These are phyloP conservation scores for Gyrodon tennesseensis DNA, from an alignment of 1,284 basidiomycete species.

Conservation along the genomic window DNA sequence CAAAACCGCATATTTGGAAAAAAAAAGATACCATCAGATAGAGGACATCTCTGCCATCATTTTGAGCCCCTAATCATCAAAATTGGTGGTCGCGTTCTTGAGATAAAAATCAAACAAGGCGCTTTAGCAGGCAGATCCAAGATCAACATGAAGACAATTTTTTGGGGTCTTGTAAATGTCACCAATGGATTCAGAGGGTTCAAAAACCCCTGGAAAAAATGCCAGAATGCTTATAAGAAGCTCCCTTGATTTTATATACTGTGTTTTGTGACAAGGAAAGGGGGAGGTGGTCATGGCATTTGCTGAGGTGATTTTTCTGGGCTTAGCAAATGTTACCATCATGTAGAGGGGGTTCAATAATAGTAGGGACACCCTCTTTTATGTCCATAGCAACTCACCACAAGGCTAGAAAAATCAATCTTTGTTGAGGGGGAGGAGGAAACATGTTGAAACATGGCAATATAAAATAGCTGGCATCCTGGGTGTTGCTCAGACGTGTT, in stretches of 20 bases:
- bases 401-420: background rate
- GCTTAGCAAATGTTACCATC: background rate
- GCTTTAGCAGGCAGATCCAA: background rate
- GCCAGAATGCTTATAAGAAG: too few relatives aligned
- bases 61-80: background rate
- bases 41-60: background rate
- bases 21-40: background rate
- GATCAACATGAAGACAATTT: too few relatives aligned
- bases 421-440: background rate
- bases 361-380: background rate
- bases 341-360: background rate
- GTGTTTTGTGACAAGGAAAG: background rate
- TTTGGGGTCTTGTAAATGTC: too few relatives aligned
- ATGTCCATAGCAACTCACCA: background rate
- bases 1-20: too few relatives aligned
- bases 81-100: background rate
- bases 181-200: too few relatives aligned
- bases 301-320: background rate
- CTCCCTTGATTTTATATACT: background rate
- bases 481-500: background rate
- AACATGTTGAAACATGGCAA: background rate
- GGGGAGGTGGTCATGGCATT: background rate
- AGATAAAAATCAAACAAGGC: slow-evolving; percentile 1
- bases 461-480: background rate
- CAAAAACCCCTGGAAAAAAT: too few relatives aligned